Evolutionary conservation across 768 basidiomycete genomes (phyloP).

Genomic region (Gloeostereum incarnatum): DNA sequence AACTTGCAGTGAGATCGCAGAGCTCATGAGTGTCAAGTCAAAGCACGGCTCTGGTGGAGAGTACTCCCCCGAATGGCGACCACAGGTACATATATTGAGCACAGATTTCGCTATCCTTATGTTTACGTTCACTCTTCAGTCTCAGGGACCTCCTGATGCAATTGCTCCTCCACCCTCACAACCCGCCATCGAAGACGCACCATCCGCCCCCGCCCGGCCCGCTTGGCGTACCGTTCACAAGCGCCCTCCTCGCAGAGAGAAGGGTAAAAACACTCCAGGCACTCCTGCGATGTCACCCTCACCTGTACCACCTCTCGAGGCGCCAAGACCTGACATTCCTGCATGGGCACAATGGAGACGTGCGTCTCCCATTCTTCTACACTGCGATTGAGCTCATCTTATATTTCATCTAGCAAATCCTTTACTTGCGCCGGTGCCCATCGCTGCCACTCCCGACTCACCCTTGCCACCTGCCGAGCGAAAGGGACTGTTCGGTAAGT

Average conservation of each 20-base stretch:
- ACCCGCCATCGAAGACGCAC: slow-evolving; percentile 36
- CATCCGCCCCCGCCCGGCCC: slow-evolving; percentile 43
- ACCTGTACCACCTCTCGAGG: slow-evolving; percentile 32
- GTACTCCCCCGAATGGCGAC: slow-evolving; percentile 67
- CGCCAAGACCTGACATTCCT: slow-evolving; percentile 47
- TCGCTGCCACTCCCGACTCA: slow-evolving; percentile 20
- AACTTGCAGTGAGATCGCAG: slow-evolving; percentile 66
- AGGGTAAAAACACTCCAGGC: slow-evolving; percentile 29
- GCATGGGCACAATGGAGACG: slow-evolving; percentile 86
- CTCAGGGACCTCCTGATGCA: slow-evolving; percentile 7
- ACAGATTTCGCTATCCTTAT: too few species aligned
- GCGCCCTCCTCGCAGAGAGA: slow-evolving; percentile 45
- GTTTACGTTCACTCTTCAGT: too few species aligned
- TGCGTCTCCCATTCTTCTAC: slow-evolving; percentile 21
- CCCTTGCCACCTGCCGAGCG: slow-evolving; percentile 42
- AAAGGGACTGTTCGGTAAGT: slow-evolving; percentile 59
- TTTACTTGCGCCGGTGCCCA: slow-evolving; percentile 39
- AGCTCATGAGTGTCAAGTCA: slow-evolving; percentile 74
- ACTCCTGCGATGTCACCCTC: slow-evolving; percentile 28
- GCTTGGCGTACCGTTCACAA: slow-evolving; percentile 73
- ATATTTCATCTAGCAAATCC: slow-evolving; percentile 52
- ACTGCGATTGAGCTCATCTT: background rate
- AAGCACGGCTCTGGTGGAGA: slow-evolving; percentile 78
- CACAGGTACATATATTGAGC: slow-evolving; percentile 36
- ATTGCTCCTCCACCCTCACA: slow-evolving; percentile 27